Percentiles rank a stretch among this genome's conserved stretches.
Evolutionary conservation across 2,329 filamentous ascomycete genomes (phyloP).

Genomic region (Sarocladium kiliense): DNA sequence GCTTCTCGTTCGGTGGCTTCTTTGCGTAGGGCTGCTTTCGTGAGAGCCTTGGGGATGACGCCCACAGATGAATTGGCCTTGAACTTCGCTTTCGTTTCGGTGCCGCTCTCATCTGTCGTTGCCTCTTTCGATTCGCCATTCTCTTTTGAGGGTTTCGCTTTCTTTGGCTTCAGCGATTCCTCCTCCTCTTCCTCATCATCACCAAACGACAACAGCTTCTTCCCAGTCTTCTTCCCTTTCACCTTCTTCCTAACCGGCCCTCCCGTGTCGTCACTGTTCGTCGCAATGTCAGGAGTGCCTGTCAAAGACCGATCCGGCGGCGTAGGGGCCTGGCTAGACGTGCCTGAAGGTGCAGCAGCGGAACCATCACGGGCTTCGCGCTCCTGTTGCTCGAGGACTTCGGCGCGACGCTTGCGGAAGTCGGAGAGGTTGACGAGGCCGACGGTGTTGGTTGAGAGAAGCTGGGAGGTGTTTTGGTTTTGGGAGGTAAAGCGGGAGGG

Average conservation of each 20-base stretch:
- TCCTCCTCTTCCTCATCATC: background rate
- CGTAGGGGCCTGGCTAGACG: conserved; percentile 27
- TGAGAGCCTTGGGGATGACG: conserved; percentile 61
- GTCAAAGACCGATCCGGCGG: conserved; percentile 45
- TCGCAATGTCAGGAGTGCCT: conserved; percentile 39
- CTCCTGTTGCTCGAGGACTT: conserved; percentile 88
- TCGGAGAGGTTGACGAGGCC: conserved; percentile 89
- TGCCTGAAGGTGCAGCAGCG: conserved; percentile 27
- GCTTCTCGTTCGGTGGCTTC: conserved; percentile 77
- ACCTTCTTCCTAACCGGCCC: background rate
- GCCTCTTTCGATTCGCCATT: conserved; percentile 19
- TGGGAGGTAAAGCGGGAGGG: conserved; percentile 61
- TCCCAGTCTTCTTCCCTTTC: conserved; percentile 8
- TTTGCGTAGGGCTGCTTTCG: conserved; percentile 69
- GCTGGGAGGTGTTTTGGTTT: conserved; percentile 70
- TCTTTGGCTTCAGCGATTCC: conserved; percentile 17
- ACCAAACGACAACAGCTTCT: conserved; percentile 18
- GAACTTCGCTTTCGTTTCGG: conserved; percentile 41
- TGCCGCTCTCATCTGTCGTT: conserved; percentile 12
- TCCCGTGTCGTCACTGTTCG: conserved; percentile 27
- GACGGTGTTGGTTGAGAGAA: conserved; percentile 80
- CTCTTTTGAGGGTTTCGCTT: conserved; percentile 36
- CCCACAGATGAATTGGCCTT: conserved; percentile 57
- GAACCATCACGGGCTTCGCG: conserved; percentile 66
- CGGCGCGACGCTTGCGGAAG: conserved; percentile 91